A percentile compares a stretch with the other conserved stretches of the same genome.
phyloP scores from a whole-genome alignment of 192 early-diverging fungal species.

The Backusella tuberculispora region DNA sequence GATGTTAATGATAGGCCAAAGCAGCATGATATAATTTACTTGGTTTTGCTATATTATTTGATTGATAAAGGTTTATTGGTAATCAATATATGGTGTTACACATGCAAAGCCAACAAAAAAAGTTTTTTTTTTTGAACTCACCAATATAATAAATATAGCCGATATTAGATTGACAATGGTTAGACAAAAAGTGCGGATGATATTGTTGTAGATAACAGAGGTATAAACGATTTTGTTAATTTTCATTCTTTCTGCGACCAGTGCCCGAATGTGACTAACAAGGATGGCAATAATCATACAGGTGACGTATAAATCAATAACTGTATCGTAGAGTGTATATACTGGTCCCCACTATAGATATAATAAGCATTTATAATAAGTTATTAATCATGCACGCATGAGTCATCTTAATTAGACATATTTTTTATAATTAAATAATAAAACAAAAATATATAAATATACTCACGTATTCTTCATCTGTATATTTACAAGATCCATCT shows the following conservation, averaged over 20 bases:
- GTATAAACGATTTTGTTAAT: slow-evolving; percentile 28
- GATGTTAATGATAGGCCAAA: slow-evolving; percentile 37
- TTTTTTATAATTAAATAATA: not conserved
- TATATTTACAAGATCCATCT: slow-evolving; percentile 27
- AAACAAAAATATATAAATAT: not conserved
- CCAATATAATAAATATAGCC: slow-evolving; percentile 31
- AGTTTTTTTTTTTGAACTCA: not conserved
- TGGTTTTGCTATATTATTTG: slow-evolving; percentile 9
- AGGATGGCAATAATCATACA: slow-evolving; percentile 25
- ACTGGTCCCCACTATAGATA: slow-evolving; percentile 32
- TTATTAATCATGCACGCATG: not conserved
- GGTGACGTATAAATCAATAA: slow-evolving; percentile 36
- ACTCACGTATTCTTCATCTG: slow-evolving; percentile 35
- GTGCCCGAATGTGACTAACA: slow-evolving; percentile 22
- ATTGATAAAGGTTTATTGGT: not conserved
- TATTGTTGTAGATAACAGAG: slow-evolving; percentile 28
- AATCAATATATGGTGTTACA: slow-evolving; percentile 5
- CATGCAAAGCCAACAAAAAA: slow-evolving; percentile 7
- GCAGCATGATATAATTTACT: slow-evolving; percentile 15
- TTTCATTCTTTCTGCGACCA: slow-evolving; percentile 19
- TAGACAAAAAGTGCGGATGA: slow-evolving; percentile 25
- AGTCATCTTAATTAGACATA: not conserved
- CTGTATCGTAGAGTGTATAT: slow-evolving; percentile 35
- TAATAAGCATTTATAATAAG: not conserved
- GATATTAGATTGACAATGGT: slow-evolving; percentile 37